Evolutionary conservation across 164 flowering plant species (phyloP), one percentile per base, ranked within the genome.

Genomic region (Taxillus chinensis): DNA sequence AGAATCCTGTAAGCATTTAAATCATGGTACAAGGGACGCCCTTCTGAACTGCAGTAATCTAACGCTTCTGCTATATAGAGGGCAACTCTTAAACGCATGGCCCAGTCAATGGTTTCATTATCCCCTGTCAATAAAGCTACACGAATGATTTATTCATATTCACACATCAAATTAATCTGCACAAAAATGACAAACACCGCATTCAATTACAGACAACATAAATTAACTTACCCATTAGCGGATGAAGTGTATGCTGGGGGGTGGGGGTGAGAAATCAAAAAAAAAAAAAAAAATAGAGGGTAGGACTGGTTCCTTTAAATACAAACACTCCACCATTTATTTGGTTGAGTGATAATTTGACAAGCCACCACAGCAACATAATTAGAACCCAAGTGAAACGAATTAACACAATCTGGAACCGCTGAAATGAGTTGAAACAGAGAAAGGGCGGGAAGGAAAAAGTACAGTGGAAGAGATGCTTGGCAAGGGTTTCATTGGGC

Each of bases 381-480:
- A 27, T 27, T 27, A 27, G 27, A 27, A 27, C 27, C 27, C 27
- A 27, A 27, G 27, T 27, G 27, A 27, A 27, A 27, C 27, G 27
- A 27, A 27, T 27, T 27, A 27, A 27, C 27, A 27, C 27, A 27
- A 27, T 27, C 27, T 27, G 27, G 27, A 27, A 27, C 27, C 27
- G 27, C 27, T 27, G 27, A 27, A 27, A 27, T 27, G 27, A 27
- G 27, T 27, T 27, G 27, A 27, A 27, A 27, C 27, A 0, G 27
- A 27, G 2, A 27, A 27, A 27, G 51, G 49, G 17, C 43, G 15
- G 41, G 41, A 37, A 27, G 59, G 45, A 7, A 41, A 8, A 61
- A 91, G 56, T 82, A 93, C 99, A 93, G 78, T 93, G 99, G 65
- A 93, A 93, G 10, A 93, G 80, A 87, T 93, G 96, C 69, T 87